Conservation (phyloP, 768 basidiomycete species). For the Sistotremastrum suecicum region DNA sequence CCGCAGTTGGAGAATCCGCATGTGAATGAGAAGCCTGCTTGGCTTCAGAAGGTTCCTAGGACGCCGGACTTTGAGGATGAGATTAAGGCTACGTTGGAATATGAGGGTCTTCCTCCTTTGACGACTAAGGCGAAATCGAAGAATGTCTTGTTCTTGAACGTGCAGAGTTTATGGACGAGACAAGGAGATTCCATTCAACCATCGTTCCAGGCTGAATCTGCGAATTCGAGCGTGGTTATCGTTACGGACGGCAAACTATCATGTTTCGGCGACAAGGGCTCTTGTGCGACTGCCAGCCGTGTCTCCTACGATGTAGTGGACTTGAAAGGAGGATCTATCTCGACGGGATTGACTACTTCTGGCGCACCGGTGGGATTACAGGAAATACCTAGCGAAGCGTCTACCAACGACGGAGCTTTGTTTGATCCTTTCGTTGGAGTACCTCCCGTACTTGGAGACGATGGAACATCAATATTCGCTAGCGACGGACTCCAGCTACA, state of each 20-base stretch:
- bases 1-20: constrained; percentile 43
- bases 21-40: constrained; percentile 27
- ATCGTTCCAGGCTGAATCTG: constrained; percentile 1
- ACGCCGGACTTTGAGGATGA: constrained; percentile 56
- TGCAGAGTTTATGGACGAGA: constrained; percentile 11
- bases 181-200: background rate
- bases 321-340: constrained; percentile 55
- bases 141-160: constrained; percentile 21
- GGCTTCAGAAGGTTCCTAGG: constrained; percentile 30
- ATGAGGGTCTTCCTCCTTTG: constrained; percentile 61
- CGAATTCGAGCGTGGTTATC: background rate
- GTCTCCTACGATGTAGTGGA: constrained; percentile 28
- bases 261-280: background rate
- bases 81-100: constrained; percentile 38
- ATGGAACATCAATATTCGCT: constrained; percentile 39
- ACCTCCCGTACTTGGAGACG: constrained; percentile 16
- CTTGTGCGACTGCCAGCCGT: background rate
- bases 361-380: constrained; percentile 59
- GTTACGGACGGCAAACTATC: background rate
- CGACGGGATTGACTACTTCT: constrained; percentile 56
- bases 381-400: constrained; percentile 52
- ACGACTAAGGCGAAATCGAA: constrained; percentile 14
- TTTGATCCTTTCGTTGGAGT: constrained; percentile 35
- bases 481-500: constrained; percentile 30
- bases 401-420: constrained; percentile 54